phyloP scores from a whole-genome alignment of 371 early-diverging fungal species.

The Rhizomucor pusillus region DNA sequence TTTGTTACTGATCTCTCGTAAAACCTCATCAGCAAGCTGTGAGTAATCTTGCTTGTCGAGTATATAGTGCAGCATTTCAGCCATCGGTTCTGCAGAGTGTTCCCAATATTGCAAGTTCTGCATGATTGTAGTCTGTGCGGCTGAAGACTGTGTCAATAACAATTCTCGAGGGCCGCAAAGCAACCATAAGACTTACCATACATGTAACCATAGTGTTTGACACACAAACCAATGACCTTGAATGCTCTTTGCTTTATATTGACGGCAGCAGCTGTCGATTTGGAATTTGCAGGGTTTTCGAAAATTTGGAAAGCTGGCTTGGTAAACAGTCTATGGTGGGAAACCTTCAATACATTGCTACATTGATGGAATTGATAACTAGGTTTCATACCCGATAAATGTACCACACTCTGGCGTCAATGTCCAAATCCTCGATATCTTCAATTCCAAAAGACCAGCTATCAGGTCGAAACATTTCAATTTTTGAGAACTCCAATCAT shows the following conservation, averaged over 20 bases:
- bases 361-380: background rate
- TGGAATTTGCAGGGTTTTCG: conserved; percentile 72
- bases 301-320: conserved; percentile 82
- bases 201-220: conserved; percentile 72
- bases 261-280: conserved; percentile 35
- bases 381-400: conserved; percentile 54
- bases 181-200: conserved; percentile 48
- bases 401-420: conserved; percentile 75
- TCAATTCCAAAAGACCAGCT: conserved; percentile 57
- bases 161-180: background rate
- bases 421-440: conserved; percentile 77
- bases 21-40: conserved; percentile 76
- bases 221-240: conserved; percentile 60
- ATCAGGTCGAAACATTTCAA: conserved; percentile 53
- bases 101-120: conserved; percentile 93
- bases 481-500: conserved; percentile 63
- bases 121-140: conserved; percentile 78
- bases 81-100: conserved; percentile 89
- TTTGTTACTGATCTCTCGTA: conserved; percentile 67
- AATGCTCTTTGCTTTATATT: conserved; percentile 57
- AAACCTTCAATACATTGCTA: background rate
- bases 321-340: conserved; percentile 64
- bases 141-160: conserved; percentile 26
- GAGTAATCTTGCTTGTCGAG: conserved; percentile 64
- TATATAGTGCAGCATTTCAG: conserved; percentile 74